Base-by-base conservation (phyloP, 805 yeast genomes). In the Kodamaea fukazawae region DNA sequence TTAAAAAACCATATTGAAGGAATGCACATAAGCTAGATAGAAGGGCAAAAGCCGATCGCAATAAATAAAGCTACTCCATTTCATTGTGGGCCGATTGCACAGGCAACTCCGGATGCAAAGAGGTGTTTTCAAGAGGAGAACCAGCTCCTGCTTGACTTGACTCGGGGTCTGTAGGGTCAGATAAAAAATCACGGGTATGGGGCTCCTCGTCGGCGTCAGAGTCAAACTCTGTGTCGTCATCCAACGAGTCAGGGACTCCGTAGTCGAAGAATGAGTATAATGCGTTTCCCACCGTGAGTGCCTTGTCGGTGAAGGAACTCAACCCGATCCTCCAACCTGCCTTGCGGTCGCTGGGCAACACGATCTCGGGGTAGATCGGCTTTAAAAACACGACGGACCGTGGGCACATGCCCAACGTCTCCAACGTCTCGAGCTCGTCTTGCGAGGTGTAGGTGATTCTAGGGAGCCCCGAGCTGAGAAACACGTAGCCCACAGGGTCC, bases 331-430 rank as follows among this genome's bases (percentile, higher is more conserved):
- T 30, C 27, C 27, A 17, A 25, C 32, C 18, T 32, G 36, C 34
- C 25, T 23, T 34, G 26, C 12, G 9, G 28, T 14, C 15, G 22
- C 12, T 9, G 16, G 25, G 33, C 17, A 20, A 35, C 26, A 38
- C 32, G 34, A 32, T 9, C 28, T 34, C 30, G 34, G 31, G 20
- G 37, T 43, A 63, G 22, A 71, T 65, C 0, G 93, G 90, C 53
- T 85, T 84, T 47, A 89, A 64, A 16, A 86, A 80, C 34, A 89
- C 59, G 0, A 84, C 86, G 8, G 95, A 81, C 42, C 95, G 70
- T 2, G 91, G 90, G 11, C 76, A 71, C 37, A 89, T 63, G 15
- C 78, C 79, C 40, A 89, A 64, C 3, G 67, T 73, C 17, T 55
- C 56, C 28, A 89, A 63, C 2, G 79, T 61, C 43, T 62, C 50